A percentile compares a stretch with the other conserved stretches of the same genome.
phyloP scores from a whole-genome alignment of 2,329 filamentous ascomycete genomes.

The Sporothrix globosa region DNA sequence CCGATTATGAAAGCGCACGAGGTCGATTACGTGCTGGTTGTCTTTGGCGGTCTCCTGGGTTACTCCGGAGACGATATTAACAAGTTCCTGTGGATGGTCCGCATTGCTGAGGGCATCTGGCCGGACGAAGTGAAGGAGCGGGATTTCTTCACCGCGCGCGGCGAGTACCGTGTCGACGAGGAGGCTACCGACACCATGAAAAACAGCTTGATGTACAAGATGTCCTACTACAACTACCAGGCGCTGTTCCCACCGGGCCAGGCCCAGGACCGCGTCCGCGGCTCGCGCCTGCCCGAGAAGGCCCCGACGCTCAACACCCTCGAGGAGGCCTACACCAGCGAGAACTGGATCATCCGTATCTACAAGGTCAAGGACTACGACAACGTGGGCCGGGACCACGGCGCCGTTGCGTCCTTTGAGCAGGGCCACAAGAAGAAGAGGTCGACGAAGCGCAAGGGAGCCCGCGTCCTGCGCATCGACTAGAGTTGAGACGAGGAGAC shows the following conservation, averaged over 20 bases:
- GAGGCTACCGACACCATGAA: conserved; percentile 95
- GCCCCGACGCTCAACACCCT: conserved; percentile 84
- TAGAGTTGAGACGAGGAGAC: conserved; percentile 42
- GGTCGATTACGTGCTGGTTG: conserved; percentile 97
- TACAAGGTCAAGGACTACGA: conserved; percentile 99
- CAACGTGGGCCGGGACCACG: conserved; percentile 90
- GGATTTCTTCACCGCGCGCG: conserved; percentile 89
- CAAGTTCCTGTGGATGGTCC: conserved; percentile 99
- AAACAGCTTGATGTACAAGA: conserved; percentile 99
- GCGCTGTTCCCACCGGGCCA: conserved; percentile 88
- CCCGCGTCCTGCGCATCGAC: conserved; percentile 71
- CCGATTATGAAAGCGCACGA: conserved; percentile 98
- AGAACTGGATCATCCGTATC: conserved; percentile 99
- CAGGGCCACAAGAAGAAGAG: conserved; percentile 85
- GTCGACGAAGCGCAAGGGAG: conserved; percentile 70
- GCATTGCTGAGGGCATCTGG: conserved; percentile 99
- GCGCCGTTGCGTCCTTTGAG: conserved; percentile 68
- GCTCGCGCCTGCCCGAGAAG: conserved; percentile 75
- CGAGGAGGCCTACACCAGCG: conserved; percentile 96
- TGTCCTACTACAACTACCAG: conserved; percentile 99
- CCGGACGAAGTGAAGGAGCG: conserved; percentile 98
- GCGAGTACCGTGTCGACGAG: conserved; percentile 94
- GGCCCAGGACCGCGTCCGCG: conserved; percentile 86
- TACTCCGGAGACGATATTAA: conserved; percentile 99
- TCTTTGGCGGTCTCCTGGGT: conserved; percentile 92